Percentiles rank a stretch among this genome's conserved stretches.
These are phyloP conservation scores for Oleoguttula mirabilis DNA, from an alignment of 495 filamentous ascomycete species.

Conservation along the genomic window DNA sequence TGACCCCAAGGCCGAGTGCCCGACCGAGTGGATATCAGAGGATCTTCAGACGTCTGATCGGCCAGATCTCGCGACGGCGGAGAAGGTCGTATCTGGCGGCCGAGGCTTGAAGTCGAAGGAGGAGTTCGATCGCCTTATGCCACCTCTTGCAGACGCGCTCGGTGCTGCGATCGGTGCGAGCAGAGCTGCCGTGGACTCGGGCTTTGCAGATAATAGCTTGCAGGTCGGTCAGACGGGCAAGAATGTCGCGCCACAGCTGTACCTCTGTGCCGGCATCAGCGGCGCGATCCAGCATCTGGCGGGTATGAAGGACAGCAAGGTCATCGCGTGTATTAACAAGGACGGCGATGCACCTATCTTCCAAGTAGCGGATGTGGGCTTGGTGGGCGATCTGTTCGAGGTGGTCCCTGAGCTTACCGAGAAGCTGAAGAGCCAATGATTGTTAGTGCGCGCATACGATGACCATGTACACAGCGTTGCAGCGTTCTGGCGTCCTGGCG, in stretches of 20 bases:
- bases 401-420: constrained; percentile 92
- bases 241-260: constrained; percentile 91
- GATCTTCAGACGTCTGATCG: constrained; percentile 84
- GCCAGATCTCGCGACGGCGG: constrained; percentile 84
- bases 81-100: constrained; percentile 83
- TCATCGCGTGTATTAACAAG: constrained; percentile 98
- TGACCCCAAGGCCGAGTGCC: constrained; percentile 57
- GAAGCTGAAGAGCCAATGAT: constrained; percentile 54
- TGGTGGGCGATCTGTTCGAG: constrained; percentile 90
- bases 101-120: constrained; percentile 94
- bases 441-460: no score
- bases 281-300: constrained; percentile 97
- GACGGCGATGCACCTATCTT: constrained; percentile 94
- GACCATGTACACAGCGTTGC: no score
- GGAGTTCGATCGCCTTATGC: constrained; percentile 86
- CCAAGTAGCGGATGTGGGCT: constrained; percentile 90
- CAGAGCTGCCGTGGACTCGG: constrained; percentile 88
- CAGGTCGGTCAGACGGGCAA: constrained; percentile 98
- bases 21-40: constrained; percentile 86
- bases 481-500: no score
- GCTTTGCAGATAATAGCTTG: constrained; percentile 97
- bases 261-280: constrained; percentile 88
- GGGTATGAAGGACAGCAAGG: constrained; percentile 99
- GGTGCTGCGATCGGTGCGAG: constrained; percentile 91
- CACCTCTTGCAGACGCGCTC: constrained; percentile 78